Evolutionary conservation across 2,329 filamentous ascomycete species (phyloP), one percentile per base, ranked within the genome.

Genomic region (Lasiodiplodia theobromae): DNA sequence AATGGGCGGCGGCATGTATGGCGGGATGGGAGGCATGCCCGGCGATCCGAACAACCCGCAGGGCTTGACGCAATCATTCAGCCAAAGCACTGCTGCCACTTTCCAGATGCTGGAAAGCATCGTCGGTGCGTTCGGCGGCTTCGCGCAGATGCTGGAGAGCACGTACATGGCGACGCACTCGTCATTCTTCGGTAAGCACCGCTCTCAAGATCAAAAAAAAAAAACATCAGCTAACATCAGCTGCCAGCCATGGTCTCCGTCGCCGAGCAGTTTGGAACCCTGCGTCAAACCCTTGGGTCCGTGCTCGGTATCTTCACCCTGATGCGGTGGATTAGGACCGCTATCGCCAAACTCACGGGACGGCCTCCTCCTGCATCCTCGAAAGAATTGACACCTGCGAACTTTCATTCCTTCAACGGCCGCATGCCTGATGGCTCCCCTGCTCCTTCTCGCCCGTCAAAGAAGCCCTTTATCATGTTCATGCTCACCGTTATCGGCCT

Each of bases 121-220:
- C 69, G 96, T 99, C 16, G 93, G 93, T 28, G 94, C 96, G 2
- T 99, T 99, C 84, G 94, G 94, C 23, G 96, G 96, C 0, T 98
- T 99, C 78, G 93, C 96, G 14, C 96, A 99, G 84, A 99, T 99
- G 96, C 86, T 99, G 34, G 96, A 99, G 82, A 98, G 96, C 84
- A 98, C 96, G 12, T 99, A 97, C 76, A 99, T 99, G 96, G 96
- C 96, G 37, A 99, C 96, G 0, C 96, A 99, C 81, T 97, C 94
- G 6, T 97, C 93, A 66, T 99, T 99, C 81, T 99, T 98, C 76
- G 94, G 94, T 97, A 87, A 75, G 91, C 82, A 16, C 64, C n/a
- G 18, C 18, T 4, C 38, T 2, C 25, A 14, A 25, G 28, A 12
- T 3, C 31, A 16, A 28, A 28, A 12, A 16, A 28, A 28, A 12